Percentiles rank a stretch among this genome's conserved stretches.
Conservation (phyloP, 139 green algal species). For the Haematococcus sp. region DNA sequence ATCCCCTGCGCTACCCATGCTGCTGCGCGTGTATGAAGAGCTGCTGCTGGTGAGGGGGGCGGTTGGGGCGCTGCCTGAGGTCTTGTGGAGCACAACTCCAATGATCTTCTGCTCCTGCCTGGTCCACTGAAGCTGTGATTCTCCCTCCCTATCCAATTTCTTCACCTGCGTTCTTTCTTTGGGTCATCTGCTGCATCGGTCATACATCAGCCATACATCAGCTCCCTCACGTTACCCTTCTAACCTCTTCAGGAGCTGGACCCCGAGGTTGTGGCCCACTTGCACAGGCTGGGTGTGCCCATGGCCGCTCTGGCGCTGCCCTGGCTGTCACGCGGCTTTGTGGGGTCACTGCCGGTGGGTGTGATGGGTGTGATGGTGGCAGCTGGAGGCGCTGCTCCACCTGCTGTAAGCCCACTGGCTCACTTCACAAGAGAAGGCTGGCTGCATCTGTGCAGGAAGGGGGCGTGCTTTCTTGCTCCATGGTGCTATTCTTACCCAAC, state of each 20-base stretch:
- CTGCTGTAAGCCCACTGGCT: too few relatives aligned
- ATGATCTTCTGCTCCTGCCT: too few relatives aligned
- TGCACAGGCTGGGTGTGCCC: conserved; percentile 32
- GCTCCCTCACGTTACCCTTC: not conserved
- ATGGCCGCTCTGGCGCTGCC: conserved; percentile 38
- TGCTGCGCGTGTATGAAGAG: conserved; percentile 42
- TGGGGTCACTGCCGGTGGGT: conserved; percentile 30
- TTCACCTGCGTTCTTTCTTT: too few relatives aligned
- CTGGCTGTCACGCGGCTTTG: conserved; percentile 55
- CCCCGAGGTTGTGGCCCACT: conserved; percentile 38
- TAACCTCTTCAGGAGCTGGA: conserved; percentile 47
- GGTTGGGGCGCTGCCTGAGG: too few relatives aligned
- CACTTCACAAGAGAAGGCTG: too few relatives aligned
- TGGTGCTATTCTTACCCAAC: too few relatives aligned
- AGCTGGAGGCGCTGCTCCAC: not conserved
- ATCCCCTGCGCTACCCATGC: conserved; percentile 44
- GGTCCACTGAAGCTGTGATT: too few relatives aligned
- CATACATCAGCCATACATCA: not conserved
- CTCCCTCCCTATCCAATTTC: too few relatives aligned
- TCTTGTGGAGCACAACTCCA: too few relatives aligned
- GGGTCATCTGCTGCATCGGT: too few relatives aligned
- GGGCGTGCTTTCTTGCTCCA: too few relatives aligned
- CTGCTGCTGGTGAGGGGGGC: conserved; percentile 50
- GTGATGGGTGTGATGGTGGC: conserved; percentile 12
- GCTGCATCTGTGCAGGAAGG: not conserved